Conservation (phyloP, 192 early-diverging fungal species). For the Paraglomus brasilianum region DNA sequence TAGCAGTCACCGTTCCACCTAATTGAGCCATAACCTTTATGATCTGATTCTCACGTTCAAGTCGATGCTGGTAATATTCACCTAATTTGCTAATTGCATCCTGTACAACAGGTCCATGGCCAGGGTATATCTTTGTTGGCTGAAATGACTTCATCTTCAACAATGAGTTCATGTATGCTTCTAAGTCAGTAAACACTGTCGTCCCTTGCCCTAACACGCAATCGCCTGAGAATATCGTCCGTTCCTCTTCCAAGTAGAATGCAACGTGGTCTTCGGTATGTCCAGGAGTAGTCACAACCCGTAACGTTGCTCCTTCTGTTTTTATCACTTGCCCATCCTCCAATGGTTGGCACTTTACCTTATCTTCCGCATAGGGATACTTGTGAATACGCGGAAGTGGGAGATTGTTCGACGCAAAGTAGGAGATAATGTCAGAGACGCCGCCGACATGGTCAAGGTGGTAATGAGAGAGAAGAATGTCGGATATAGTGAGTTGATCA, state of each 20-base stretch:
- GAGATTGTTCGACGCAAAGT: conserved; percentile 32
- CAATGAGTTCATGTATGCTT: conserved; percentile 69
- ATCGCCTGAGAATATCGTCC: conserved; percentile 75
- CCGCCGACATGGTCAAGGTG: conserved; percentile 85
- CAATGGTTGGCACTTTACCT: conserved; percentile 37
- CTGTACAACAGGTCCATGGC: conserved; percentile 77
- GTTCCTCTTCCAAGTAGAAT: conserved; percentile 67
- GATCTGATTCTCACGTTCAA: conserved; percentile 75
- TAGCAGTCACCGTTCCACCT: conserved; percentile 33
- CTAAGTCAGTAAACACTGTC: conserved; percentile 73
- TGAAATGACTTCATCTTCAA: conserved; percentile 42
- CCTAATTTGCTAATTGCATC: conserved; percentile 62
- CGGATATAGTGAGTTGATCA: conserved; percentile 52
- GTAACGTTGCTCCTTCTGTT: conserved; percentile 60
- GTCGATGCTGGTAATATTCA: conserved; percentile 78
- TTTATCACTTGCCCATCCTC: conserved; percentile 61
- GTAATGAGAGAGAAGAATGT: conserved; percentile 76
- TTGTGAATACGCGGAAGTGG: conserved; percentile 30
- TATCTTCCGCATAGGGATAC: conserved; percentile 30
- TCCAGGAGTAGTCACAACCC: conserved; percentile 74
- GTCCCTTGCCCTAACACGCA: conserved; percentile 83
- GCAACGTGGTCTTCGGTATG: conserved; percentile 79
- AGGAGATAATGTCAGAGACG: conserved; percentile 39
- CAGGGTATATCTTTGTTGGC: conserved; percentile 47
- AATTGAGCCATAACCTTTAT: conserved; percentile 41